phyloP scores from a whole-genome alignment of 345 rosid genomes.

The Cardamine resedifolia region DNA sequence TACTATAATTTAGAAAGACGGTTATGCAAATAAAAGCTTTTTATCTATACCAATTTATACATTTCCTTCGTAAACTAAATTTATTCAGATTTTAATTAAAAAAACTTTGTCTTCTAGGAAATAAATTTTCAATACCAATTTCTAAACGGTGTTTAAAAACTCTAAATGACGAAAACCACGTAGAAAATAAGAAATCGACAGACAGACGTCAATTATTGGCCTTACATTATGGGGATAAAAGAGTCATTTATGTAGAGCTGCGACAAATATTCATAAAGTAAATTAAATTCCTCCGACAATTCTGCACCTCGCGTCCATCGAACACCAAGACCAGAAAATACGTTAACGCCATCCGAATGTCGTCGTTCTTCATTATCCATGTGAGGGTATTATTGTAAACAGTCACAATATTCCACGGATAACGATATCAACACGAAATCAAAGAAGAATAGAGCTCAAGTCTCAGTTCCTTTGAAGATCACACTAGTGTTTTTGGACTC shows the following conservation, averaged over 20 bases:
- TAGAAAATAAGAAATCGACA: no score
- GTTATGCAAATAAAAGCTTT: neutral
- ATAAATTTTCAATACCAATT: no score
- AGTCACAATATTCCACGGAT: neutral
- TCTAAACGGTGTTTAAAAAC: no score
- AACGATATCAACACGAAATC: neutral
- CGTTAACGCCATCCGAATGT: neutral
- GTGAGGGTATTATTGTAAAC: conserved; percentile 13
- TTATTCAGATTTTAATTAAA: no score
- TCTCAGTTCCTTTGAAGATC: conserved; percentile 10
- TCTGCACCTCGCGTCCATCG: conserved; percentile 25
- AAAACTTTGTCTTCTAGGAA: no score
- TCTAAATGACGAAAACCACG: no score
- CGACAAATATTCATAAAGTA: neutral
- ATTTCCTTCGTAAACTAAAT: no score
- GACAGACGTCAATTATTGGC: neutral
- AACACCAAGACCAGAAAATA: neutral
- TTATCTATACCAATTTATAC: no score
- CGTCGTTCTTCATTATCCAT: neutral
- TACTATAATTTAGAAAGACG: neutral
- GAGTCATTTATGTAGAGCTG: neutral
- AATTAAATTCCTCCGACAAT: neutral
- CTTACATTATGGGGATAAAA: neutral
- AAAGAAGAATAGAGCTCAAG: no score
- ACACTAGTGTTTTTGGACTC: conserved; percentile 17